Conservation (phyloP, 306 rosid genomes). For the Hippophae tibetana region DNA sequence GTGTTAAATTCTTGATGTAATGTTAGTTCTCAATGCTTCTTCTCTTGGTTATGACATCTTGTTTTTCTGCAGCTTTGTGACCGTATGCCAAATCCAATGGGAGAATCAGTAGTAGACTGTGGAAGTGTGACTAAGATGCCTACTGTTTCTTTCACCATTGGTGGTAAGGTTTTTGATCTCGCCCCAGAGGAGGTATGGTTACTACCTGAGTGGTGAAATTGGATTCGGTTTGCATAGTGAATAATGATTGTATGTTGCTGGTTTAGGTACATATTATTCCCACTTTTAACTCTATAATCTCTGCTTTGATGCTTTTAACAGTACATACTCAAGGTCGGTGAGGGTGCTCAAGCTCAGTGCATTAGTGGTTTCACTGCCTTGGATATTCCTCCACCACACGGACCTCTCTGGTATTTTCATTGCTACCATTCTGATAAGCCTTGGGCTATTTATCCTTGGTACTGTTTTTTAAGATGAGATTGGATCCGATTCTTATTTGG, state of each 20-base stretch:
- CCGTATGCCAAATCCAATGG: conserved; percentile 54
- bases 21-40: conserved; percentile 1
- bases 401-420: conserved; percentile 73
- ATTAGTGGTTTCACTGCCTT: conserved; percentile 70
- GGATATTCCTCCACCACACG: conserved; percentile 90
- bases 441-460: background rate
- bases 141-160: conserved; percentile 66
- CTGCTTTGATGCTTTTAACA: conserved; percentile 35
- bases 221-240: background rate
- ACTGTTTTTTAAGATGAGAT: background rate
- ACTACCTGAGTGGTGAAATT: conserved; percentile 11
- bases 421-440: background rate
- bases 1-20: background rate
- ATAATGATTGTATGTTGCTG: background rate
- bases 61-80: conserved; percentile 66
- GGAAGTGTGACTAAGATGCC: conserved; percentile 58
- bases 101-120: conserved; percentile 67
- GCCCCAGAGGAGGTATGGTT: conserved; percentile 51
- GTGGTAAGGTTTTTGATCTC: conserved; percentile 55
- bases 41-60: conserved; percentile 19
- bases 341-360: conserved; percentile 74
- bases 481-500: conserved; percentile 19
- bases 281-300: background rate
- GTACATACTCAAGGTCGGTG: conserved; percentile 70
- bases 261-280: too few species aligned